Base-by-base conservation (phyloP, 805 yeast species). In the Candida nemodendra region DNA sequence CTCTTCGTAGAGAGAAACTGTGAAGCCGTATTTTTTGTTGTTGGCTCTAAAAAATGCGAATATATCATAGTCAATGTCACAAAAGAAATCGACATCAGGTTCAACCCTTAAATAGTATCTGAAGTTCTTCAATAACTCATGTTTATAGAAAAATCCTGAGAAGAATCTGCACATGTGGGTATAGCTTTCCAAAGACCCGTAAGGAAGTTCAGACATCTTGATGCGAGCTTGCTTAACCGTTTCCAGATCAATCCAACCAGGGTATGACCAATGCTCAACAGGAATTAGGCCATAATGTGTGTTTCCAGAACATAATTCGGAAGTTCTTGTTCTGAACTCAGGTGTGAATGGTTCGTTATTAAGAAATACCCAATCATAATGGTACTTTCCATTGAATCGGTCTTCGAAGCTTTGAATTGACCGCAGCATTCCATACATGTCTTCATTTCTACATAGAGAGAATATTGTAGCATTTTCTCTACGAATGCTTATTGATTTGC, bases 131-230 rank as follows among this genome's bases (percentile, higher is more conserved):
- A 76, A 46, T 24, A 71, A 56, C 22, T 66, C 65, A 52, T 72
- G 67, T 49, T 71, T 66, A 62, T 69, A 76, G 57, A 76, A 75
- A 49, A 80, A 82, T 43, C 76, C 76, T 19, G 67, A 60, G 37
- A 59, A 63, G 44, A 56, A 71, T 21, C 76, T 53, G 41, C 74
- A 71, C 95, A 85, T 85, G 56, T 81, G 83, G 45, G 90, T 68
- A 57, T 85, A 85, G 13, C 78, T 66, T 37, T 75, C 75, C 12
- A 74, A 67, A 12, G 64, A 75, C 12, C 81, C 89, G 54, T 84
- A 84, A 8, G 72, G 65, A 18, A 80, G 69, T 9, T 50, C 41
- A 27, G 49, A 42, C 15, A 57, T 45, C 5, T 48, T 46, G 54
- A 65, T 44, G 21, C 53, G 43, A 4, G 54, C 45, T 14, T 46